phyloP scores from a whole-genome alignment of 1,139 yeast genomes.

The Sugiyamaella paludigena region DNA sequence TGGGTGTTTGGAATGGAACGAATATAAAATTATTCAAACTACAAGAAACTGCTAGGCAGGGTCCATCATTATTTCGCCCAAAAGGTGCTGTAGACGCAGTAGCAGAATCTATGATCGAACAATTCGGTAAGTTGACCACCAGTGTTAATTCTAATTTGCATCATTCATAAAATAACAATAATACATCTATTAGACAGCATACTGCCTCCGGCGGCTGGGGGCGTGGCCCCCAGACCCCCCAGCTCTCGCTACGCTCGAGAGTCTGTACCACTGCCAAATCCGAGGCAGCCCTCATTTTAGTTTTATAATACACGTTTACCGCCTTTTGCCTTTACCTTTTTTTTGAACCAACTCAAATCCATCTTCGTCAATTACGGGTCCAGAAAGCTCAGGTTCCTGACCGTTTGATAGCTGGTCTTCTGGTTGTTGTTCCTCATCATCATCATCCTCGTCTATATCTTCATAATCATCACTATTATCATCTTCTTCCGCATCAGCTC shows the following conservation, averaged over 20 bases:
- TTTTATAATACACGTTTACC: neutral
- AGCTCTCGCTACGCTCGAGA: too few species aligned
- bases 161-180: too few species aligned
- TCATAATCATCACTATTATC: slow-evolving; percentile 47
- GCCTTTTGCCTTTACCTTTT: slow-evolving; percentile 22
- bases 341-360: slow-evolving; percentile 87
- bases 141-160: neutral
- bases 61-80: slow-evolving; percentile 43
- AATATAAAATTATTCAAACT: slow-evolving; percentile 58
- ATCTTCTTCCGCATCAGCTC: slow-evolving; percentile 52
- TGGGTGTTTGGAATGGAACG: slow-evolving; percentile 60
- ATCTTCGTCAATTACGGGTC: slow-evolving; percentile 82
- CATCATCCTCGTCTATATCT: slow-evolving; percentile 41
- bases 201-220: slow-evolving; percentile 8
- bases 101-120: slow-evolving; percentile 44
- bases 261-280: neutral
- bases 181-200: neutral
- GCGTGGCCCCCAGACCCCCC: slow-evolving; percentile 7
- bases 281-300: neutral
- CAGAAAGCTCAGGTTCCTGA: slow-evolving; percentile 41
- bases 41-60: slow-evolving; percentile 43
- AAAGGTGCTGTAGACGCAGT: slow-evolving; percentile 53
- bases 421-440: slow-evolving; percentile 18
- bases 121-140: slow-evolving; percentile 26
- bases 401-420: slow-evolving; percentile 24